phyloP scores from a whole-genome alignment of 1,284 basidiomycete species.

The Pseudozyma hubeiensis region DNA sequence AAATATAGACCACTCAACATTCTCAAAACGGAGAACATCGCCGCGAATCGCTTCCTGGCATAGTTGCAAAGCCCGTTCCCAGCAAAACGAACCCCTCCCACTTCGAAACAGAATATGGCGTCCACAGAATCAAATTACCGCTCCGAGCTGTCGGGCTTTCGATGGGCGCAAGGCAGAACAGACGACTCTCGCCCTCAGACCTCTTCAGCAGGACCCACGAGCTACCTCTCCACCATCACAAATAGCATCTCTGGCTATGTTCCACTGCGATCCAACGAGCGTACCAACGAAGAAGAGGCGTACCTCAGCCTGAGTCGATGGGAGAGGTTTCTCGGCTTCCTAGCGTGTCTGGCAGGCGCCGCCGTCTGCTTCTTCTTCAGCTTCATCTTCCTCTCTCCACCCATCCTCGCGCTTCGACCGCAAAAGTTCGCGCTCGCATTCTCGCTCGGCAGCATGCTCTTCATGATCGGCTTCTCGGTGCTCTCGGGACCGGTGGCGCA shows the following conservation, averaged over 20 bases:
- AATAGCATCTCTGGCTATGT: constrained; percentile 80
- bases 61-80: too few relatives aligned
- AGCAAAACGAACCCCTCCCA: too few relatives aligned
- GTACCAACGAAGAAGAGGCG: constrained; percentile 94
- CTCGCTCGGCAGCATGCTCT: constrained; percentile 63
- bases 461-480: constrained; percentile 66
- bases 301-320: constrained; percentile 72
- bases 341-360: constrained; percentile 87
- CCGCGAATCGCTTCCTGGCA: too few relatives aligned
- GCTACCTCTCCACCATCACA: constrained; percentile 68
- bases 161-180: constrained; percentile 60
- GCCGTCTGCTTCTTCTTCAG: constrained; percentile 94
- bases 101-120: constrained; percentile 12
- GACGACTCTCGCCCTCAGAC: constrained; percentile 52
- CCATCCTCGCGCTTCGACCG: constrained; percentile 73
- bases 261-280: constrained; percentile 83
- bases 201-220: constrained; percentile 17
- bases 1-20: not conserved
- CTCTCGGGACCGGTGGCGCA: constrained; percentile 66
- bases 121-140: constrained; percentile 52
- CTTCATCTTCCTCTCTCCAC: constrained; percentile 84
- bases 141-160: constrained; percentile 58
- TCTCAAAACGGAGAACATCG: too few relatives aligned
- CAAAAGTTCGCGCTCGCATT: constrained; percentile 68
- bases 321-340: constrained; percentile 83